Conservation (phyloP, 345 rosid species). For the Aethionema arabicum region DNA sequence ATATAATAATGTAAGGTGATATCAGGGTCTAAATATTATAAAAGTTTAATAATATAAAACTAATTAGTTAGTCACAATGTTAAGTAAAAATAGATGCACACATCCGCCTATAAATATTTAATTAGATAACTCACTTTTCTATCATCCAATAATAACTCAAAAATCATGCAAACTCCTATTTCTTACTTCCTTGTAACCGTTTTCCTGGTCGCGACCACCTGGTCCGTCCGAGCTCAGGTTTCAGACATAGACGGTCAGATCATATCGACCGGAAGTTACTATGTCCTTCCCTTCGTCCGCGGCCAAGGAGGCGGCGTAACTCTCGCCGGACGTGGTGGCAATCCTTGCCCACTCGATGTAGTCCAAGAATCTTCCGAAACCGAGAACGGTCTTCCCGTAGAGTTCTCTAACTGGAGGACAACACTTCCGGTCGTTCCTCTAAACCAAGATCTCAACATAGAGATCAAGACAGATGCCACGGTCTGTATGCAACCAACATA, state of each 20-base stretch:
- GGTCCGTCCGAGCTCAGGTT: background rate
- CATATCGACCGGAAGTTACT: conserved; percentile 15
- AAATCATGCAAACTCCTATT: conserved; percentile 15
- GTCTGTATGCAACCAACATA: background rate
- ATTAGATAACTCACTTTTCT: background rate
- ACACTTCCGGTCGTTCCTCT: conserved; percentile 10
- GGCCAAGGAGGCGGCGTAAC: conserved; percentile 19
- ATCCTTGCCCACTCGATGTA: background rate
- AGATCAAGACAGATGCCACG: background rate
- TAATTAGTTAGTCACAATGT: too few species aligned
- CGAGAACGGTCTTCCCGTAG: conserved; percentile 2
- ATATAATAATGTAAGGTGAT: too few species aligned
- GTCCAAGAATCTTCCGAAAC: conserved; percentile 5
- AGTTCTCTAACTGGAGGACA: conserved; percentile 22
- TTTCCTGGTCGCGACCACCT: background rate
- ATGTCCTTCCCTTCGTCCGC: conserved; percentile 9
- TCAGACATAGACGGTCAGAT: background rate
- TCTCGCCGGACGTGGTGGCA: background rate
- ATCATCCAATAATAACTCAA: background rate
- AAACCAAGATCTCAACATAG: conserved; percentile 8
- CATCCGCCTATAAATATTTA: background rate
- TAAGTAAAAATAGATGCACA: background rate
- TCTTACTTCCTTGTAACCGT: conserved; percentile 15
- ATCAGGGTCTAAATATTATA: too few species aligned
- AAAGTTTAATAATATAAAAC: background rate